Evolutionary conservation across 331 rosid genomes (phyloP).

Genomic region (Spiraea crenata): DNA sequence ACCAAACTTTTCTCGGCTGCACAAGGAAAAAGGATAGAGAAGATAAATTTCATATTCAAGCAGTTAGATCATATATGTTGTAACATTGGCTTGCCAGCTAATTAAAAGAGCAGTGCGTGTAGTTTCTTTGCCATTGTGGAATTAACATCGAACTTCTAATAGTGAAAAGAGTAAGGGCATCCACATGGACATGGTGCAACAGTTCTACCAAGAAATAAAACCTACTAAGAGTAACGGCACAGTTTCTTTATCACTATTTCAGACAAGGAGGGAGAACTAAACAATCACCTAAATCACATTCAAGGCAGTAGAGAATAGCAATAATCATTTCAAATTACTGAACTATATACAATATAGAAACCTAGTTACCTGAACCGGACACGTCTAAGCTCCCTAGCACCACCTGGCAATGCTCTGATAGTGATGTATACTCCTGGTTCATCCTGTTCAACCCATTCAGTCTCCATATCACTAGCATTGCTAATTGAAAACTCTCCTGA

Average conservation of each 20-base stretch:
- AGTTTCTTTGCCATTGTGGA: not conserved
- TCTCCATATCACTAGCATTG: slow-evolving; percentile 96
- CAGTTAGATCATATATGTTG: not conserved
- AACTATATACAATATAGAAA: slow-evolving; percentile 9
- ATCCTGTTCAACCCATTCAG: slow-evolving; percentile 97
- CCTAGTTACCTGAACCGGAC: slow-evolving; percentile 82
- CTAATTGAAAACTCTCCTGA: slow-evolving; percentile 87
- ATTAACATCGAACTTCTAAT: not conserved
- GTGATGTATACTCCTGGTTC: slow-evolving; percentile 99
- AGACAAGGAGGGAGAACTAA: not conserved
- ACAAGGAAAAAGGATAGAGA: not conserved
- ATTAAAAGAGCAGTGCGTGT: too few species aligned
- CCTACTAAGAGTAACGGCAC: not conserved
- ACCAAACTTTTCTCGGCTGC: slow-evolving; percentile 88
- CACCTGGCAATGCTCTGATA: slow-evolving; percentile 75
- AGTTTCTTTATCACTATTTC: not conserved
- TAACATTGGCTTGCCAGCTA: not conserved
- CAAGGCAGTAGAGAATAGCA: not conserved
- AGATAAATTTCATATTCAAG: not conserved
- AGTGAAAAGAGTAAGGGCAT: not conserved
- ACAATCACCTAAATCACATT: not conserved
- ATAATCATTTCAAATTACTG: not conserved
- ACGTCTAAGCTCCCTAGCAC: slow-evolving; percentile 83
- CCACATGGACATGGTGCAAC: not conserved
- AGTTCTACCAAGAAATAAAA: not conserved